Base-by-base conservation (phyloP, 192 early-diverging fungal genomes). In the Coemansia sp. region DNA sequence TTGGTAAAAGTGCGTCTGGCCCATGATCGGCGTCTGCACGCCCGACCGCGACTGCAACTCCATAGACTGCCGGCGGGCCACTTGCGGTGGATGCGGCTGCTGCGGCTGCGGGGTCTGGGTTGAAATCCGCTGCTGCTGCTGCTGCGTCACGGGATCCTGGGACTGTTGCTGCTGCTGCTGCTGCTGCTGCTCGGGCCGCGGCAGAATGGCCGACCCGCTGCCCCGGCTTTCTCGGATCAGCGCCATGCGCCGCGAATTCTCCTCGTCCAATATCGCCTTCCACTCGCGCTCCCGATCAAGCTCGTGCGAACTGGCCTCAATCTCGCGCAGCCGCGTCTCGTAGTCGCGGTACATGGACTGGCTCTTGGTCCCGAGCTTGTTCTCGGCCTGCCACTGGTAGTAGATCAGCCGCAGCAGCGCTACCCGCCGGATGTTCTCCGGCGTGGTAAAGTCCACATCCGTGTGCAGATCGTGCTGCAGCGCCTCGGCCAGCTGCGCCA, bases 361-460 rank as follows among this genome's bases (percentile, higher is more conserved):
- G 66, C 73, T 70, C 58, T 76, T 76, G 7, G 66, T 70, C 0
- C 73, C 73, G 15, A 76, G 61, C 58, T 70, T 68, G 15, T 61
- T 61, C 12, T 47, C 26, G 1, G 66, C 38, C 53, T 70, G 73
- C 73, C 73, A 76, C 62, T 69, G 56, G 29, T 41, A 69, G 30
- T 65, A 69, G 7, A 69, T 68, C 14, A 69, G 46, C 23, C 73
- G 61, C 27, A 76, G 55, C 49, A 76, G 53, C 53, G 61, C 62
- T 14, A 61, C 64, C n/a, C 64, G 50, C 5, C 57, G 66, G 12
- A 75, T 14, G 41, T 64, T 69, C 1, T n/a, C 2, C 4, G 49
- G 48, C 22, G 57, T 48, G 2, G 72, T 75, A 50, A 73, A 73
- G 22, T 61, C 59, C 0, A 35, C 44, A 25, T 57, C 52, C 2